Evolutionary conservation across 2,329 filamentous ascomycete genomes (phyloP).

Genomic region (Fusarium anthophilum): DNA sequence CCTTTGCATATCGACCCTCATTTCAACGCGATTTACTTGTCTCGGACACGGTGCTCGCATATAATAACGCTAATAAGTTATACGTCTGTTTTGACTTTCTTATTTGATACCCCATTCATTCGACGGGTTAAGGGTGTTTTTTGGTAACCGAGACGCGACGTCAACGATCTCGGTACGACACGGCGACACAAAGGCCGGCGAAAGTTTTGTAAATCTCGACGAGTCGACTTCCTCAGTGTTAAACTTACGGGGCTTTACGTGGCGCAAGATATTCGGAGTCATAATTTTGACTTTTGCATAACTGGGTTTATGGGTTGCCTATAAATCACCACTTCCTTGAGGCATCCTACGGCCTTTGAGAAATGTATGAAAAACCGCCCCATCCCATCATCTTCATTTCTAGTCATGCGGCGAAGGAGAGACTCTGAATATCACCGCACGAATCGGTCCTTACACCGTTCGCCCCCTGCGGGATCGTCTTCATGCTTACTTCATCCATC

Average conservation of each 20-base stretch:
- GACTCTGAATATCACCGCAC: neutral
- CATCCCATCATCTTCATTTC: neutral
- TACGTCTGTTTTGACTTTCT: slow-evolving; percentile 5
- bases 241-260: neutral
- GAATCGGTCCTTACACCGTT: neutral
- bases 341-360: slow-evolving; percentile 28
- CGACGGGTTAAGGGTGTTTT: neutral
- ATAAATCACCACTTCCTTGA: slow-evolving; percentile 20
- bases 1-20: slow-evolving; percentile 22
- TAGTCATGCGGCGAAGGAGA: neutral
- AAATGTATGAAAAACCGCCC: slow-evolving; percentile 33
- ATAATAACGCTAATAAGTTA: slow-evolving; percentile 4
- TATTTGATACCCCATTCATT: slow-evolving; percentile 10
- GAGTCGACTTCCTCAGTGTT: neutral
- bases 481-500: slow-evolving; percentile 45
- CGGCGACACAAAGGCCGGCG: slow-evolving; percentile 9
- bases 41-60: neutral
- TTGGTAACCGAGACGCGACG: slow-evolving; percentile 24
- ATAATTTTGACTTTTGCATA: slow-evolving; percentile 1
- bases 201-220: slow-evolving; percentile 2
- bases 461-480: neutral
- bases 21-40: slow-evolving; percentile 1
- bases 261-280: neutral
- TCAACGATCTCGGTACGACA: slow-evolving; percentile 5
- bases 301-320: slow-evolving; percentile 35